Conservation (phyloP, 192 early-diverging fungal genomes). For the Paraglomus brasilianum region DNA sequence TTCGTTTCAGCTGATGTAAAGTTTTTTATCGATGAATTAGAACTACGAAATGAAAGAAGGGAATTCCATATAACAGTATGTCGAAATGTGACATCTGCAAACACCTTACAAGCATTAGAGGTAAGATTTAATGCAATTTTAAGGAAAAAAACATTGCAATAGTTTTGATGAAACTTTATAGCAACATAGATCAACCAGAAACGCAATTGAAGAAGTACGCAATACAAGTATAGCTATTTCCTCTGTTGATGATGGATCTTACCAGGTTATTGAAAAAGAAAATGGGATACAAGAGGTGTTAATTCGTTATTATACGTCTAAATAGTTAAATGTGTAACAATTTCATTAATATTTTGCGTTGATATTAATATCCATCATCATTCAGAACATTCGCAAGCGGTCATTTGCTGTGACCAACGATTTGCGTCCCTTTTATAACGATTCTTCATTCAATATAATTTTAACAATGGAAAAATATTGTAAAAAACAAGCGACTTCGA, state of each 20-base stretch:
- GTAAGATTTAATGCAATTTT: constrained; percentile 24
- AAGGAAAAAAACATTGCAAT: constrained; percentile 1
- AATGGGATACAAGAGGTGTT: too few species aligned
- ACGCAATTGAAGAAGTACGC: constrained; percentile 8
- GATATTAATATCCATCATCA: constrained; percentile 1
- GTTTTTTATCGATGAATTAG: constrained; percentile 21
- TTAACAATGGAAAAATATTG: constrained; percentile 27
- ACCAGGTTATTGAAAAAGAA: too few species aligned
- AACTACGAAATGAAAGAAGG: constrained; percentile 21
- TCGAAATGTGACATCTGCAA: constrained; percentile 25
- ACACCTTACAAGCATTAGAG: constrained; percentile 29
- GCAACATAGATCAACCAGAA: constrained; percentile 17
- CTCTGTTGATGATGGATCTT: too few species aligned
- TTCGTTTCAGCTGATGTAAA: constrained; percentile 25
- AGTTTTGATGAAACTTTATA: constrained; percentile 17
- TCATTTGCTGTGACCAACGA: background rate
- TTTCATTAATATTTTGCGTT: background rate
- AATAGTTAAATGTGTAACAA: too few species aligned
- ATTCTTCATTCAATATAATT: constrained; percentile 4
- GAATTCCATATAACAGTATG: constrained; percentile 13
- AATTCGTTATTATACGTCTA: too few species aligned
- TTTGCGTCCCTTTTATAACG: background rate
- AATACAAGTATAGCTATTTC: background rate
- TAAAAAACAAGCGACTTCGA: constrained; percentile 27
- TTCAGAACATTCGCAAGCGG: constrained; percentile 4